Conservation (phyloP, 1,139 yeast genomes). For the Candida frijolesensis region DNA sequence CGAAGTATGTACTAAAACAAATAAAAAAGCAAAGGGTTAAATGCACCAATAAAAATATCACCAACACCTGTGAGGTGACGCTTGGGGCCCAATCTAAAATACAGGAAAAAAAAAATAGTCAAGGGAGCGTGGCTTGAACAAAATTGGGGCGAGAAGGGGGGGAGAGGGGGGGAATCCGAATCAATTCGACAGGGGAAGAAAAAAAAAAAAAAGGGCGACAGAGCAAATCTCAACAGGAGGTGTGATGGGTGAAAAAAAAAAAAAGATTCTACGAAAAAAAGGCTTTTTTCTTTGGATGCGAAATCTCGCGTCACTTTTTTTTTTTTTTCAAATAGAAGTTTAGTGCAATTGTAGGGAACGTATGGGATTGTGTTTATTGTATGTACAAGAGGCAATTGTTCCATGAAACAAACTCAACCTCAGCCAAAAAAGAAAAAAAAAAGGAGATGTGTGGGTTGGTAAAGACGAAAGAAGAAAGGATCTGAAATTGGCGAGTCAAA, state of each 20-base stretch:
- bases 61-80: not conserved
- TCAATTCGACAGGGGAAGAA: not conserved
- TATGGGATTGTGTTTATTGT: not conserved
- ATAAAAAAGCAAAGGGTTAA: not conserved
- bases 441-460: not conserved
- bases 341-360: not conserved
- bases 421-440: not conserved
- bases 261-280: not conserved
- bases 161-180: too few species aligned
- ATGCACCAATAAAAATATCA: too few species aligned
- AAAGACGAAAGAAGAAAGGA: not conserved
- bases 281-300: conserved; percentile 4
- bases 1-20: not conserved
- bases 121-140: conserved; percentile 1
- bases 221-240: not conserved
- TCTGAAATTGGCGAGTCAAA: not conserved
- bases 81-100: not conserved
- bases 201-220: not conserved
- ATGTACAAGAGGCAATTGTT: conserved; percentile 1
- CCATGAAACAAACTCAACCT: conserved; percentile 1
- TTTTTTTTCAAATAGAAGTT: not conserved
- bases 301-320: conserved; percentile 3
- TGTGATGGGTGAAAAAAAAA: not conserved
- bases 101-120: not conserved
- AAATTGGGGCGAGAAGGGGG: not conserved